phyloP scores from a whole-genome alignment of 441 rosid species.

The Raphanus hybrid region DNA sequence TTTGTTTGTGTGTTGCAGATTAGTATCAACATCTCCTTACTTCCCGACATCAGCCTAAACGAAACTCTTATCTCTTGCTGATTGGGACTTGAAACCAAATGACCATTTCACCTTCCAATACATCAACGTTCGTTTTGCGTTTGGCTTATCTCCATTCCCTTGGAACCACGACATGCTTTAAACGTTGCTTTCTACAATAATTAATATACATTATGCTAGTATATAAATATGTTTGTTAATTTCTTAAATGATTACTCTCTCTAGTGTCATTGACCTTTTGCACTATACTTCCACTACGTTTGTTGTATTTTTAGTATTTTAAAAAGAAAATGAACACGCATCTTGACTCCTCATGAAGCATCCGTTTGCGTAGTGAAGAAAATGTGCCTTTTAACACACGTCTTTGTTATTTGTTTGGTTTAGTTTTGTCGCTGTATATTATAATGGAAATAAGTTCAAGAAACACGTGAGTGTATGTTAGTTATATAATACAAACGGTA shows the following conservation, averaged over 20 bases:
- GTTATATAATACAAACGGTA: too few relatives aligned
- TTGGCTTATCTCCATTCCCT: neutral
- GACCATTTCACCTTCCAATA: neutral
- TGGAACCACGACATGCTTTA: neutral
- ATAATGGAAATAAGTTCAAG: neutral
- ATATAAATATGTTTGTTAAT: neutral
- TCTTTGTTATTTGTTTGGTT: too few relatives aligned
- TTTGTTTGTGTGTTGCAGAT: conserved; percentile 29
- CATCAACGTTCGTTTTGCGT: neutral
- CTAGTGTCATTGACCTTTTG: conserved; percentile 8
- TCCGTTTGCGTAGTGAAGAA: conserved; percentile 2
- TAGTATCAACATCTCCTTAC: conserved; percentile 41
- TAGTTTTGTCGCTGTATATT: neutral
- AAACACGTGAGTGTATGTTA: too few relatives aligned
- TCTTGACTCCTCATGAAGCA: conserved; percentile 11
- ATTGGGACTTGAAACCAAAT: conserved; percentile 17
- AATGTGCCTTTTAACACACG: too few relatives aligned
- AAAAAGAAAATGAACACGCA: conserved; percentile 14
- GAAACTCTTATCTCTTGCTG: neutral
- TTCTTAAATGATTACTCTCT: neutral
- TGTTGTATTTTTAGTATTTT: neutral
- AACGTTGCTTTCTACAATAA: neutral
- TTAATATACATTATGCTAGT: neutral
- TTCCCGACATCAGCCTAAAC: conserved; percentile 28
- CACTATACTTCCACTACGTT: neutral